Percentiles rank a stretch among this genome's conserved stretches.
Evolutionary conservation across 108 stramenopile species (phyloP).

Genomic region (Skeletonema costatum): DNA sequence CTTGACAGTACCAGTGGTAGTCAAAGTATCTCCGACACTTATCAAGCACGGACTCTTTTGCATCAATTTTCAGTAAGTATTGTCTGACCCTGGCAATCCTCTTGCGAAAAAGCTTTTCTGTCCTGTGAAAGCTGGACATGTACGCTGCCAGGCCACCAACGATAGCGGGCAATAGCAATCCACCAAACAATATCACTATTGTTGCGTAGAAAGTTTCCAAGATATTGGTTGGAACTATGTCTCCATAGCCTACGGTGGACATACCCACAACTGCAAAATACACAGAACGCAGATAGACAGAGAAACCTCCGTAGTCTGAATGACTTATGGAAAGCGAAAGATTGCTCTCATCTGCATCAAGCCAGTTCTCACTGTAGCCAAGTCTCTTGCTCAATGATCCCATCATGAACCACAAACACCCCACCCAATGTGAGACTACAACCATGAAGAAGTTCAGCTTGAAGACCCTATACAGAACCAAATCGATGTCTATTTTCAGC

Average conservation of each 20-base stretch:
- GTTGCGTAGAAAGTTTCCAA: slow-evolving; percentile 49
- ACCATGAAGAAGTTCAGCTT: slow-evolving; percentile 45
- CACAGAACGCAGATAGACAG: slow-evolving; percentile 45
- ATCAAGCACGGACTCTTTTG: slow-evolving; percentile 24
- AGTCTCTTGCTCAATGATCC: slow-evolving; percentile 15
- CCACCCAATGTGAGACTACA: slow-evolving; percentile 50
- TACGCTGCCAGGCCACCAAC: slow-evolving; percentile 61
- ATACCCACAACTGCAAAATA: slow-evolving; percentile 60
- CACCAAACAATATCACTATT: slow-evolving; percentile 50
- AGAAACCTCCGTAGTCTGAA: slow-evolving; percentile 28
- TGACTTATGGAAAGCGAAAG: slow-evolving; percentile 26
- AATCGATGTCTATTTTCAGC: slow-evolving; percentile 68
- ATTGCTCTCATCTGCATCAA: slow-evolving; percentile 34
- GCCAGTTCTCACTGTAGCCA: slow-evolving; percentile 32
- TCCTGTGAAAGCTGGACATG: slow-evolving; percentile 49
- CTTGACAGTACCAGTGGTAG: slow-evolving; percentile 54
- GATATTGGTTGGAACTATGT: slow-evolving; percentile 51
- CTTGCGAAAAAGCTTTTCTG: slow-evolving; percentile 25
- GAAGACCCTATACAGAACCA: slow-evolving; percentile 30
- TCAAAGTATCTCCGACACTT: slow-evolving; percentile 49
- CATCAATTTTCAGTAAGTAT: slow-evolving; percentile 23
- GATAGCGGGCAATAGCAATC: slow-evolving; percentile 53
- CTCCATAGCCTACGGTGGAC: slow-evolving; percentile 57
- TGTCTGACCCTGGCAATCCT: slow-evolving; percentile 21
- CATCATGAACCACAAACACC: slow-evolving; percentile 38